phyloP scores from a whole-genome alignment of 176 grass and related monocot species.

The Avena insularis region DNA sequence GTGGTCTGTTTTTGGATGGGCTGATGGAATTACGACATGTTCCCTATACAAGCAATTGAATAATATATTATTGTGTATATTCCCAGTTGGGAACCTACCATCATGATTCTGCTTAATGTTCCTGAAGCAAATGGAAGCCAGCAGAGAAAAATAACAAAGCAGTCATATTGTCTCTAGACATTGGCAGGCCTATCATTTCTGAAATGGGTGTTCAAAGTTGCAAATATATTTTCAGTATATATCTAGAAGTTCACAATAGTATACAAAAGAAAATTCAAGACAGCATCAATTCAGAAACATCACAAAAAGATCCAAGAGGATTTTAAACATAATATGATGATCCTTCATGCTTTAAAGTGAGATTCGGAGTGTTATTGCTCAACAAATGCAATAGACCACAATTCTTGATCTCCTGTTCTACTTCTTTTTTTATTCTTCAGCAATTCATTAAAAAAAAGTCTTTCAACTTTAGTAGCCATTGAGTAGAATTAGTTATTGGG shows the following conservation, averaged over 20 bases:
- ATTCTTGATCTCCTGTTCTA: neutral
- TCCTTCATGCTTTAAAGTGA: neutral
- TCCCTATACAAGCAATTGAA: neutral
- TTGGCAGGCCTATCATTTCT: neutral
- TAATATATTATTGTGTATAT: neutral
- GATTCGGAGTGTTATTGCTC: neutral
- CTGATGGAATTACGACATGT: neutral
- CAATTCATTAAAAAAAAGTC: neutral
- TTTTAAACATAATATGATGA: neutral
- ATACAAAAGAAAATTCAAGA: neutral
- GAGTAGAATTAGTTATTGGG: slow-evolving; percentile 5
- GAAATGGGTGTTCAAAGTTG: neutral
- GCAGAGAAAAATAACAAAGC: neutral
- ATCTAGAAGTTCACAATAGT: neutral
- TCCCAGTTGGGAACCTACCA: slow-evolving; percentile 4
- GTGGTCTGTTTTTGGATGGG: neutral
- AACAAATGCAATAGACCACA: neutral
- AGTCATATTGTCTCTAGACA: neutral
- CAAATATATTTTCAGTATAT: neutral
- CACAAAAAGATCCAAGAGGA: neutral
- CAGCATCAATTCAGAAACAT: neutral
- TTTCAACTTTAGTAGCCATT: neutral
- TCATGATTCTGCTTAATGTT: neutral
- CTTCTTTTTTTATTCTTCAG: neutral
- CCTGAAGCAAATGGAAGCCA: neutral